Evolutionary conservation across 2,329 filamentous ascomycete genomes (phyloP).

Genomic region (Aspergillus glaucus): DNA sequence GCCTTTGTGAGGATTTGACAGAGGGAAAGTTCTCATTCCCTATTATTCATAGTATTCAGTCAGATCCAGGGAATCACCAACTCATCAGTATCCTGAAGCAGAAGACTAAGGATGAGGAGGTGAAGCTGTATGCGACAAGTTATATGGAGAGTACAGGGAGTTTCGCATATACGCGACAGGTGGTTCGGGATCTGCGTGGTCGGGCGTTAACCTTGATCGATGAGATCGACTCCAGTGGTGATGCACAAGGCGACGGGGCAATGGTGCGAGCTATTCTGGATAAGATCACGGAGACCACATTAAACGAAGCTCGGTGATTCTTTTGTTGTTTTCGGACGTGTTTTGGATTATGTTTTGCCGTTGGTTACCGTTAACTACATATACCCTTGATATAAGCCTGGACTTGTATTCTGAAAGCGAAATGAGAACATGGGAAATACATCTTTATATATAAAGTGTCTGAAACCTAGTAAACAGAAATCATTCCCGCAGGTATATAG

Average conservation of each 20-base stretch:
- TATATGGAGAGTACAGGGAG: slow-evolving; percentile 90
- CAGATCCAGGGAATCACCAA: slow-evolving; percentile 56
- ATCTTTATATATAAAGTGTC: too few relatives aligned
- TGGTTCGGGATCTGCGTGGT: slow-evolving; percentile 57
- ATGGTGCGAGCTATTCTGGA: slow-evolving; percentile 63
- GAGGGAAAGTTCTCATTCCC: slow-evolving; percentile 97
- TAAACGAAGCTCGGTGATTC: slow-evolving; percentile 16
- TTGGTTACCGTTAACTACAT: neutral
- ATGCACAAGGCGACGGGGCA: slow-evolving; percentile 49
- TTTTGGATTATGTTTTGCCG: neutral
- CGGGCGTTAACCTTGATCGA: slow-evolving; percentile 59
- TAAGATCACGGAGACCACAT: slow-evolving; percentile 49
- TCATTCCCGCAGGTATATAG: too few relatives aligned
- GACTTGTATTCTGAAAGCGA: too few relatives aligned
- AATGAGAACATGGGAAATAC: too few relatives aligned
- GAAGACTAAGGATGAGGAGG: slow-evolving; percentile 75
- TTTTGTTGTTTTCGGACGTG: neutral
- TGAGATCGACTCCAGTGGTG: slow-evolving; percentile 49
- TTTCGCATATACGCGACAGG: slow-evolving; percentile 75
- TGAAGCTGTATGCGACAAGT: slow-evolving; percentile 82
- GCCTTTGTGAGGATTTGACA: slow-evolving; percentile 88
- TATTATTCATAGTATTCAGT: slow-evolving; percentile 81
- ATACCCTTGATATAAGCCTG: neutral
- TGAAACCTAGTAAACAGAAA: too few relatives aligned
- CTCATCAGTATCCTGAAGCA: slow-evolving; percentile 90